phyloP scores from a whole-genome alignment of 2,329 filamentous ascomycete species.

The Paraconiothyrium sp. region DNA sequence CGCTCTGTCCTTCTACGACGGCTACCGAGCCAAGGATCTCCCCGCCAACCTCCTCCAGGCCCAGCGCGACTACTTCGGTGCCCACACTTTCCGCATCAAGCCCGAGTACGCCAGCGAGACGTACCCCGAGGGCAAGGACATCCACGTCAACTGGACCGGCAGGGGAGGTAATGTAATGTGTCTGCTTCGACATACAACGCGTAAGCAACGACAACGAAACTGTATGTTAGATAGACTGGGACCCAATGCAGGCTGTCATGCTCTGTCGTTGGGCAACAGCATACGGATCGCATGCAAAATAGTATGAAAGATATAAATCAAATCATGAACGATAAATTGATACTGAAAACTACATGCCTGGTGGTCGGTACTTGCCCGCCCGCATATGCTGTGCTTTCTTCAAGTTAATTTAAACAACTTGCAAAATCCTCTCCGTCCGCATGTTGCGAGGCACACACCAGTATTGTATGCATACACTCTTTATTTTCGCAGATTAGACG shows the following conservation, averaged over 20 bases:
- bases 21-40: conserved; percentile 95
- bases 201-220: conserved; percentile 60
- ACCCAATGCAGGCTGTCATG: conserved; percentile 21
- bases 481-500: no score
- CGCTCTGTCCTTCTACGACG: conserved; percentile 97
- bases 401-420: no score
- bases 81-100: conserved; percentile 65
- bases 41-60: conserved; percentile 98
- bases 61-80: conserved; percentile 98
- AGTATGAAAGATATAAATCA: conserved; percentile 18
- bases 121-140: conserved; percentile 86
- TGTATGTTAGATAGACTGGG: conserved; percentile 16
- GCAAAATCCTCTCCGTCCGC: no score
- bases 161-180: conserved; percentile 95
- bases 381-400: no score
- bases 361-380: not conserved
- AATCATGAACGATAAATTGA: not conserved
- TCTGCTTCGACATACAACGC: conserved; percentile 97
- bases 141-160: conserved; percentile 99
- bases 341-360: not conserved
- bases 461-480: no score
- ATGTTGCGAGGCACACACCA: no score
- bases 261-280: conserved; percentile 30
- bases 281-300: conserved; percentile 35
- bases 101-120: conserved; percentile 68